Evolutionary conservation across 176 grass and related monocot species (phyloP), one percentile per base, ranked within the genome.

Genomic region (Tillandsia fasciculata): DNA sequence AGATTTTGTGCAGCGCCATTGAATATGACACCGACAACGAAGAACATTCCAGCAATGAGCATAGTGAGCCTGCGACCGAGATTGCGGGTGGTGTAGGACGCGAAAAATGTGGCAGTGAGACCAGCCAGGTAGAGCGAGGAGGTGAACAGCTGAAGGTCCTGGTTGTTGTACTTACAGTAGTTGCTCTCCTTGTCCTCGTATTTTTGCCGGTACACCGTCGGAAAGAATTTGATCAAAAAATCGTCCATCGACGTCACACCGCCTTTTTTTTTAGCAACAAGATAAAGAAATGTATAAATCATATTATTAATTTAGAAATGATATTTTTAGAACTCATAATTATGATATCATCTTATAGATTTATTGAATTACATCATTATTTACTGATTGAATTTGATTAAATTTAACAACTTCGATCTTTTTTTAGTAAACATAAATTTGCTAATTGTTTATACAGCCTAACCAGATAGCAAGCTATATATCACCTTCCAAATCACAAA

Each of bases 131-230:
- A 96, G 20, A 96, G 78, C 20, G 92, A 96, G 9, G 92, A 96
- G 2, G 92, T 96, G 80, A 96, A 91, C 2, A 96, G 80, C 78
- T 96, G 88, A 5, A 92, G 71, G 14, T 70, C 83, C 63, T 96
- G 88, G 83, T 84, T 91, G 70, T 96, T 88, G 48, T 96, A 96
- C 86, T 91, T 96, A 78, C 92, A 96, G 76, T 96, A 96, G 81
- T 91, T 96, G 86, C 88, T 92, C 12, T 96, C 92, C 73, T 75
- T 88, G n/a, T 81, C 70, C 78, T 78, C 71, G 29, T 81, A 9
- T 73, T 96, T 96, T 70, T 76, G 81, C 3, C 47, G 76, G 74
- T 89, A 79, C 81, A 96, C 92, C 70, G 2, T 1, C 54, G 92
- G 92, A 58, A 96, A 96, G 73, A 96, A 96, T 76, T 96, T 70